Percentiles rank a stretch among this genome's conserved stretches.
phyloP scores from a whole-genome alignment of 768 basidiomycete genomes.

The Piloderma croceum region DNA sequence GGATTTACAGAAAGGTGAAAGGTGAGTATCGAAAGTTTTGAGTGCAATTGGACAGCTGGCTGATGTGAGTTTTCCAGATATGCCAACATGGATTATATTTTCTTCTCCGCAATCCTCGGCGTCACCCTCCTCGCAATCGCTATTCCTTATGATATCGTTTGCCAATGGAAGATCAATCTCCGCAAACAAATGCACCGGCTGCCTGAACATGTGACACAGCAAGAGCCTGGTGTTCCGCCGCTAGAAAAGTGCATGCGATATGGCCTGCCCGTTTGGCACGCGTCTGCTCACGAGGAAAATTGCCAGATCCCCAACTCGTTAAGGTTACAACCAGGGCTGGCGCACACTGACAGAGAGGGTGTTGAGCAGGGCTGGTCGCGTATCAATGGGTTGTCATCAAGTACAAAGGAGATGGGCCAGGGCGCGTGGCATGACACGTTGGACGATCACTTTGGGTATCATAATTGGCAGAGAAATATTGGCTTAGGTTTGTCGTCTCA shows the following conservation, averaged over 20 bases:
- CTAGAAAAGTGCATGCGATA: too few species aligned
- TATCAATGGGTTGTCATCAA: constrained; percentile 21
- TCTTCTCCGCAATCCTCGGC: constrained; percentile 7
- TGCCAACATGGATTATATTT: constrained; percentile 15
- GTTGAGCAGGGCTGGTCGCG: constrained; percentile 27
- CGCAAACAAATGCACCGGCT: too few species aligned
- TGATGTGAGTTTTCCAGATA: constrained; percentile 4
- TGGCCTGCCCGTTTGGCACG: too few species aligned
- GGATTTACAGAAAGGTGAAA: constrained; percentile 30
- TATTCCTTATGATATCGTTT: constrained; percentile 20
- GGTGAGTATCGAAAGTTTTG: constrained; percentile 13
- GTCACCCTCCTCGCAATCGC: constrained; percentile 5
- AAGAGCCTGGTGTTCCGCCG: too few species aligned
- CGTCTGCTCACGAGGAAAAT: constrained; percentile 9
- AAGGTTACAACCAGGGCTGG: constrained; percentile 9
- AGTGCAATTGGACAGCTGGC: not conserved
- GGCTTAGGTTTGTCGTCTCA: constrained; percentile 20
- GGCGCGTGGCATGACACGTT: constrained; percentile 20
- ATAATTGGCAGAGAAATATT: constrained; percentile 26
- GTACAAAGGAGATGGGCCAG: constrained; percentile 33
- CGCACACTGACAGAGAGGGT: constrained; percentile 30
- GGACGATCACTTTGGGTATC: constrained; percentile 18
- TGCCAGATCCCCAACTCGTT: constrained; percentile 17
- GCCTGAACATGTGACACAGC: too few species aligned
- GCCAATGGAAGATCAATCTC: constrained; percentile 16